Percentiles rank a stretch among this genome's conserved stretches.
phyloP scores from a whole-genome alignment of 2,329 filamentous ascomycete species.

The Hypocreales sp. region DNA sequence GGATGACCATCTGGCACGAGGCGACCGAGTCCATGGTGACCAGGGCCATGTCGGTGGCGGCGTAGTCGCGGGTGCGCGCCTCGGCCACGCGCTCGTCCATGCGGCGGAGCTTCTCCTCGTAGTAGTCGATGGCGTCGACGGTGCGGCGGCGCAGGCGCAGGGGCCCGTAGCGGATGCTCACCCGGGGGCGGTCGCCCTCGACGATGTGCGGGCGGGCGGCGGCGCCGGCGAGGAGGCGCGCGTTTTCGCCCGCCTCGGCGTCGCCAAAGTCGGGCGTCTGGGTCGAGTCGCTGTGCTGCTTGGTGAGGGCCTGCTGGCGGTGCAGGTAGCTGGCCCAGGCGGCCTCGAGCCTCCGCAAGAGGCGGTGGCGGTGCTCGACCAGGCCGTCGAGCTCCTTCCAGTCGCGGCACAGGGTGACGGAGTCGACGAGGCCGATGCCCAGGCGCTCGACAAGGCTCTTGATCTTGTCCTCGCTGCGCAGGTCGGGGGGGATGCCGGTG shows the following conservation, averaged over 20 bases:
- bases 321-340: conserved; percentile 57
- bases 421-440: no score
- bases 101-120: conserved; percentile 67
- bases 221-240: conserved; percentile 40
- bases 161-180: conserved; percentile 64
- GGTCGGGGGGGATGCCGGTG: conserved; percentile 67
- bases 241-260: conserved; percentile 37
- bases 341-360: conserved; percentile 63
- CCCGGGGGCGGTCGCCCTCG: conserved; percentile 44
- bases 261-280: conserved; percentile 12
- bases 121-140: conserved; percentile 89
- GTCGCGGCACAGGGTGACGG: conserved; percentile 66
- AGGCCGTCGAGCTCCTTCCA: conserved; percentile 72
- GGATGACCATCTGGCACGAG: conserved; percentile 86
- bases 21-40: conserved; percentile 96
- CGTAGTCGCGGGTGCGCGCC: conserved; percentile 61
- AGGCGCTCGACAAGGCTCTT: conserved; percentile 77
- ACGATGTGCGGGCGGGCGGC: conserved; percentile 11
- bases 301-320: conserved; percentile 8
- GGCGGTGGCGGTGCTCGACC: conserved; percentile 47
- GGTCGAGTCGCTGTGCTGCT: conserved; percentile 3
- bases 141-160: conserved; percentile 55
- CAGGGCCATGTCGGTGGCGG: conserved; percentile 72
- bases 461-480: conserved; percentile 70
- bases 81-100: conserved; percentile 60